phyloP scores from a whole-genome alignment of 768 basidiomycete species.

The Suillus spraguei region DNA sequence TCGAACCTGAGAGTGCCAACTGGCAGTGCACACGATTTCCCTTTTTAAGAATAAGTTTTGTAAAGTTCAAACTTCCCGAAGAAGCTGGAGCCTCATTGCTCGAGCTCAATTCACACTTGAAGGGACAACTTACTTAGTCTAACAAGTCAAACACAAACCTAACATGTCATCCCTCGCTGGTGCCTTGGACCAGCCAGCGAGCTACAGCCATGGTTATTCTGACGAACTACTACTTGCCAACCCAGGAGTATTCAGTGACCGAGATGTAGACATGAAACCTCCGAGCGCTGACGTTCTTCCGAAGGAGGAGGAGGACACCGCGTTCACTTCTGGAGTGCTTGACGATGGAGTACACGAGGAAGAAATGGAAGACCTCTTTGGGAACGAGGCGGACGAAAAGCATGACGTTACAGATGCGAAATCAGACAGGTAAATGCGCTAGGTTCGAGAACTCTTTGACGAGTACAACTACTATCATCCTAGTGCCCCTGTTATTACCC shows the following conservation, averaged over 20 bases:
- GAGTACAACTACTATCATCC: slow-evolving; percentile 23
- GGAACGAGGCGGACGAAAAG: slow-evolving; percentile 56
- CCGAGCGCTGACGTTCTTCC: slow-evolving; percentile 15
- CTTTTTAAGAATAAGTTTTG: background rate
- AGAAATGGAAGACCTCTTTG: slow-evolving; percentile 81
- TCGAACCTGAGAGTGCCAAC: background rate
- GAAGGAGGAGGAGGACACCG: slow-evolving; percentile 21
- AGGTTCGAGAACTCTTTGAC: slow-evolving; percentile 12
- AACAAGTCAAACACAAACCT: background rate
- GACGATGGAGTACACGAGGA: slow-evolving; percentile 30
- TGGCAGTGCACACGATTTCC: background rate
- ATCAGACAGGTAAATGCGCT: slow-evolving; percentile 45
- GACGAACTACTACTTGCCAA: slow-evolving; percentile 12
- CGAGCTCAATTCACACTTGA: slow-evolving; percentile 4
- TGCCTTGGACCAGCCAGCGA: slow-evolving; percentile 46
- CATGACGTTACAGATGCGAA: slow-evolving; percentile 40
- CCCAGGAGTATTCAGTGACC: slow-evolving; percentile 18
- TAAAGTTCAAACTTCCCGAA: no score
- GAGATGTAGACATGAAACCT: slow-evolving; percentile 48
- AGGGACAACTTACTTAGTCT: background rate
- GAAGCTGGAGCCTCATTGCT: background rate
- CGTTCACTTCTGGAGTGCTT: slow-evolving; percentile 13
- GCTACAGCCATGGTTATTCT: slow-evolving; percentile 22
- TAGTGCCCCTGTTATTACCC: slow-evolving; percentile 41
- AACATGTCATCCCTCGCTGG: slow-evolving; percentile 64